Base-by-base conservation (phyloP, 768 basidiomycete species). In the Termitomyces sp. region DNA sequence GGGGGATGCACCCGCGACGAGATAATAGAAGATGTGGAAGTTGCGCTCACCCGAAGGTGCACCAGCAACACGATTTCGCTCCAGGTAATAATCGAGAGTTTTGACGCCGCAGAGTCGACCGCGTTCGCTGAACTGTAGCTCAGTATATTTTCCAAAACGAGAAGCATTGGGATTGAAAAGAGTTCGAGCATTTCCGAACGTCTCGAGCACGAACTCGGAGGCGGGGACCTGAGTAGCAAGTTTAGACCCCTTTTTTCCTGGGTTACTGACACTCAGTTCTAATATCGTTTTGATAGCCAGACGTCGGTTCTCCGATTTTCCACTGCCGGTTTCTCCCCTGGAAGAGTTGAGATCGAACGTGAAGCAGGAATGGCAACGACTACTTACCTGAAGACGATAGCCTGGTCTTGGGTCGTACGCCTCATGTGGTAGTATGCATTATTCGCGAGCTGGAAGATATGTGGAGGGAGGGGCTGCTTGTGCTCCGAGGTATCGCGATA, bases 1-100 rank as follows among this genome's bases (percentile, higher is more conserved):
- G 0, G 82, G 65, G 0, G 88, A 84, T 1, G 94, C 94, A 23
- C 97, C 96, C 0, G 93, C 89, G 55, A 95, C 85, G 64, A 99
- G 83, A 69, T 97, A 97, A 68, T 98, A 98, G 71, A 98, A 97
- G 33, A 96, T 94, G 69, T 99, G 94, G 68, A 98, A 98, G 61
- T 97, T 98, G 11, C 95, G 84, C 70, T 99, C 95, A 52, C 94
- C 94, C 0, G 88, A 90, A 0, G 92, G 90, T 0, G 90, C 83
- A 20, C 85, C 84, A 6, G 92, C 82, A n/a, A 98, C 93, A 10
- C 94, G 85, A 62, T 87, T 91, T 51, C 91, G 79, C 69, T 98
- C 94, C 49, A 99, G 81, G 71, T 96, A 96, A 73, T 99, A 98
- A 66, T 98, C 94, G 59, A 98, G 85, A 0, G 94, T 95, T 70